Conservation (phyloP, 1,139 yeast species). For the Magnusiomyces suaveolens region DNA sequence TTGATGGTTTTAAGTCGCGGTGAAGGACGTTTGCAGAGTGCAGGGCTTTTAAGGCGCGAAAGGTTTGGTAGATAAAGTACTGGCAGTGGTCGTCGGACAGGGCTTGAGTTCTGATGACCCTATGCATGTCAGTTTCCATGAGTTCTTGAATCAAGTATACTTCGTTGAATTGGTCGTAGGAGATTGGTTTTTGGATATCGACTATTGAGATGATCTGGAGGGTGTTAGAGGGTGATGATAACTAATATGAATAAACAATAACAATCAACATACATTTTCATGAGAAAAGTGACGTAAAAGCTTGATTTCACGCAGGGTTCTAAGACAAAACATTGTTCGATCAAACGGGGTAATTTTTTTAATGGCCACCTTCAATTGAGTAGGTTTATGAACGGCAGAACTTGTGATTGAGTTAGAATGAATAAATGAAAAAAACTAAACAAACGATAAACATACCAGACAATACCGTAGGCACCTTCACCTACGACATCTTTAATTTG, state of each 20-base stretch:
- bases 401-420: constrained; percentile 8
- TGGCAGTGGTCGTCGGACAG: constrained; percentile 93
- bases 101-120: constrained; percentile 85
- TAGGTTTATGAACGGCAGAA: constrained; percentile 80
- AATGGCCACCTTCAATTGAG: constrained; percentile 85
- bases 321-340: constrained; percentile 78
- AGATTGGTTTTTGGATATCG: constrained; percentile 81
- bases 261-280: constrained; percentile 43
- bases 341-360: constrained; percentile 93
- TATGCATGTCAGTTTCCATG: constrained; percentile 98
- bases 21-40: constrained; percentile 95
- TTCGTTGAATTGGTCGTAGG: constrained; percentile 87
- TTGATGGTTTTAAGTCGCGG: constrained; percentile 91
- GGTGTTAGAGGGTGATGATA: neutral
- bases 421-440: neutral
- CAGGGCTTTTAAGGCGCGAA: constrained; percentile 87
- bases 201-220: constrained; percentile 60
- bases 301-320: constrained; percentile 86
- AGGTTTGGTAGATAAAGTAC: constrained; percentile 79
- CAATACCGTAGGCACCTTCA: constrained; percentile 98
- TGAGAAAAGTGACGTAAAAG: constrained; percentile 78
- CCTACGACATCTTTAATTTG: constrained; percentile 81
- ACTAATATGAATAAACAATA: neutral
- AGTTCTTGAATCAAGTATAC: constrained; percentile 85
- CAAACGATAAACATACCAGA: constrained; percentile 37